Evolutionary conservation across 2,329 filamentous ascomycete species (phyloP).

Genomic region (Thermochaetoides dissita): DNA sequence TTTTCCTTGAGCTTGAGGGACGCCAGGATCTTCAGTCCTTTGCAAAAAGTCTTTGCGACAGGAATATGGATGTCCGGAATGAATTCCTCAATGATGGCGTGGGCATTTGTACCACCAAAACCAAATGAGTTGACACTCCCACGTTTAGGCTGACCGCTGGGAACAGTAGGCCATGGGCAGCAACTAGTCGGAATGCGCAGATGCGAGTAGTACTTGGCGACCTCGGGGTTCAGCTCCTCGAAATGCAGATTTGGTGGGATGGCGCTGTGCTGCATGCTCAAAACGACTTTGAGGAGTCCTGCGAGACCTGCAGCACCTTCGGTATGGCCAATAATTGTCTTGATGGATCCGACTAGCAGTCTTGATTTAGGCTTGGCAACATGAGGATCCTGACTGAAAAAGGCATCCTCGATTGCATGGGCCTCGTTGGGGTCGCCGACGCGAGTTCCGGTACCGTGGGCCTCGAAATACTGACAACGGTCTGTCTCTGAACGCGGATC

Average conservation of each 20-base stretch:
- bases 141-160: slow-evolving; percentile 24
- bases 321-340: slow-evolving; percentile 34
- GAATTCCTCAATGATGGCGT: slow-evolving; percentile 29
- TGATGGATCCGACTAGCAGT: slow-evolving; percentile 28
- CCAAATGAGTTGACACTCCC: slow-evolving; percentile 33
- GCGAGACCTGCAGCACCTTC: slow-evolving; percentile 37
- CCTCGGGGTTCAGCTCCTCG: slow-evolving; percentile 24
- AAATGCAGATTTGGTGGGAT: slow-evolving; percentile 32
- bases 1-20: not conserved
- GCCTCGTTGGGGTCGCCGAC: slow-evolving; percentile 30
- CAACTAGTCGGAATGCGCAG: slow-evolving; percentile 22
- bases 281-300: slow-evolving; percentile 30
- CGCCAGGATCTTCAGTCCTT: not conserved
- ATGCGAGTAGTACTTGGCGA: slow-evolving; percentile 23
- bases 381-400: slow-evolving; percentile 18
- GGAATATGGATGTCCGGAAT: slow-evolving; percentile 19
- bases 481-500: slow-evolving; percentile 20
- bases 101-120: slow-evolving; percentile 31
- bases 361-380: slow-evolving; percentile 4
- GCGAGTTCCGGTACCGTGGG: slow-evolving; percentile 26
- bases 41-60: slow-evolving; percentile 4
- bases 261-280: slow-evolving; percentile 25
- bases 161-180: slow-evolving; percentile 22
- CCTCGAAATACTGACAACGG: slow-evolving; percentile 33
- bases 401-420: slow-evolving; percentile 27